Evolutionary conservation across 148 eudicot genomes (phyloP).

Genomic region (Drosera capensis): DNA sequence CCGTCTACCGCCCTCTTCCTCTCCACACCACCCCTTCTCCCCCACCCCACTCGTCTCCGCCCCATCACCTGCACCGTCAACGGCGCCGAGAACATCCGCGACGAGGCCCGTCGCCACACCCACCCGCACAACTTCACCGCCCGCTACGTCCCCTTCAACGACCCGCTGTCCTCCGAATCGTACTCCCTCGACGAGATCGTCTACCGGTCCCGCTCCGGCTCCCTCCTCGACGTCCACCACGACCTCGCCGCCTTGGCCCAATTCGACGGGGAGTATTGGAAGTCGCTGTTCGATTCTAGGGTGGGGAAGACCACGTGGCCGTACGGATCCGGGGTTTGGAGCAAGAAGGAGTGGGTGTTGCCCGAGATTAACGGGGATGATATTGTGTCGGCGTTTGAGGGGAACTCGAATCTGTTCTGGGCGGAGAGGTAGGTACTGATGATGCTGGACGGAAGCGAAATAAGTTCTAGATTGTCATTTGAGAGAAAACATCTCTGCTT

Average conservation of each 20-base stretch:
- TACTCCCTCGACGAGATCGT: slow-evolving; percentile 95
- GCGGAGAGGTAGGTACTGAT: no score
- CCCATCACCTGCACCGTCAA: slow-evolving; percentile 11
- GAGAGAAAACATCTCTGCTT: no score
- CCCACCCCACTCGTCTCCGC: background rate
- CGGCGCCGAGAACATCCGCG: slow-evolving; percentile 64
- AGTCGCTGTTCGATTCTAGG: slow-evolving; percentile 58
- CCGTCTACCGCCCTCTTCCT: no score
- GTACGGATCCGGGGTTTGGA: slow-evolving; percentile 83
- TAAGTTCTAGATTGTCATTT: no score
- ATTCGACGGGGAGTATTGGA: slow-evolving; percentile 57
- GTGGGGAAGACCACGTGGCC: slow-evolving; percentile 77
- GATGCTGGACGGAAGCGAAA: no score
- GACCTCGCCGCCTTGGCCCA: slow-evolving; percentile 48
- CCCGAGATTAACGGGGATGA: slow-evolving; percentile 77
- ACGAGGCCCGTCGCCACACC: slow-evolving; percentile 48
- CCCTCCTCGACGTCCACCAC: slow-evolving; percentile 54
- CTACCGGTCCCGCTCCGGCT: slow-evolving; percentile 62
- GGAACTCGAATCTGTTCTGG: slow-evolving; percentile 56
- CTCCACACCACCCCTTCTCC: background rate
- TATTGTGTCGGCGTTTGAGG: slow-evolving; percentile 59
- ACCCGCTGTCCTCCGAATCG: slow-evolving; percentile 30
- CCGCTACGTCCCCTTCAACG: slow-evolving; percentile 59
- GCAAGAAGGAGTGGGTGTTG: slow-evolving; percentile 82
- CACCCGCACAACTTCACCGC: slow-evolving; percentile 52